Base-by-base conservation (phyloP, 2,329 filamentous ascomycete genomes). In the Lachnum nothofagi region DNA sequence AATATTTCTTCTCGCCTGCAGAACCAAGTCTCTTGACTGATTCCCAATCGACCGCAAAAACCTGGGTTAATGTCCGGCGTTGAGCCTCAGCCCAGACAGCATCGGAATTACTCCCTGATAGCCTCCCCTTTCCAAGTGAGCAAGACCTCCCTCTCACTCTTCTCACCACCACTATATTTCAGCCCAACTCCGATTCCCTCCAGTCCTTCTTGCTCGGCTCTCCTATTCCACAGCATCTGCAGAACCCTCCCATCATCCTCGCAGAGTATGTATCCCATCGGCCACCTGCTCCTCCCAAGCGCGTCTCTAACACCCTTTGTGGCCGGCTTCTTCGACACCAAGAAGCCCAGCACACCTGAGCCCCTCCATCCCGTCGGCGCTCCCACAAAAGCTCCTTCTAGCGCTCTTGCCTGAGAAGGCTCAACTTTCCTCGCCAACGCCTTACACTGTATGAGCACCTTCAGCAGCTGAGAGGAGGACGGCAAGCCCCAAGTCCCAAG, bases 231-330 rank as follows among this genome's bases (percentile, higher is more conserved):
- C 3, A 89, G 57, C 66, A 90, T 78, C 68, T 91, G 85, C 60
- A 75, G 68, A 19, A 89, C 64, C 6, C 63, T 63, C 0, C 86
- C 86, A 2, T 76, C 72, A 14, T 60, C 60, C 1, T 76, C 76
- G 51, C 86, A 81, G 47, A 78, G 79, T 22, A 87, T 67, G 60
- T 82, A 94, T 0, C 83, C 82, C 73, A 95, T 78, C 1, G 89
- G 86, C 71, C 78, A 82, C 31, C 70, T 67, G 62, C 85, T 86
- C 49, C 80, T 71, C 4, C 76, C 76, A 56, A 96, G 63, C 20
- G 88, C 82, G 41, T 89, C 82, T 49, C 87, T 72, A 3, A 94
- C 82, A 1, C 91, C 91, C 61, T 81, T 86, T 0, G 90, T 95
- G 25, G 89, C 86, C 45, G 81, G 74, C 52, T 77, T 74, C 54